A percentile compares a stretch with the other conserved stretches of the same genome.
Evolutionary conservation across 192 early-diverging fungal species (phyloP).

Genomic region (Thoreauomyces humboldtii): DNA sequence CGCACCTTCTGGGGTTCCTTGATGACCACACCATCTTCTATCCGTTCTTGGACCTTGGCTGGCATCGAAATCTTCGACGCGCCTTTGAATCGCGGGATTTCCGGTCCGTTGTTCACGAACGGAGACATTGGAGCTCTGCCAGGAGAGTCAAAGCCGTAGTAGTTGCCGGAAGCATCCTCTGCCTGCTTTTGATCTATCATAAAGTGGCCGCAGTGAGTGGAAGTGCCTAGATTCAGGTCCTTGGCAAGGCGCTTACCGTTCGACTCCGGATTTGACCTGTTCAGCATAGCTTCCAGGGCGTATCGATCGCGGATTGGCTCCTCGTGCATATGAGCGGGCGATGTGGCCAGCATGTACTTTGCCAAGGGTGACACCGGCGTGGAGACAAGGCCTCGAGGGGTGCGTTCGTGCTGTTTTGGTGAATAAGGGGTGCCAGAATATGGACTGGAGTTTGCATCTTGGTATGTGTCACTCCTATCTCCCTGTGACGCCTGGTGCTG

Average conservation of each 20-base stretch:
- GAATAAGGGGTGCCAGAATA: neutral
- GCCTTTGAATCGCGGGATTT: constrained; percentile 14
- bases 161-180: neutral
- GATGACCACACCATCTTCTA: constrained; percentile 31
- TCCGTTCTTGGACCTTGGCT: constrained; percentile 17
- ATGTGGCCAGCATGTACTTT: constrained; percentile 17
- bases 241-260: too few relatives aligned
- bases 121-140: too few relatives aligned
- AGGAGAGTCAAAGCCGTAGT: too few relatives aligned
- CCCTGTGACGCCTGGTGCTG: neutral
- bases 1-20: constrained; percentile 30
- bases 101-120: constrained; percentile 1
- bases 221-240: too few relatives aligned
- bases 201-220: too few relatives aligned
- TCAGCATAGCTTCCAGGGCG: constrained; percentile 13
- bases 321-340: constrained; percentile 8
- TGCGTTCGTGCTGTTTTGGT: neutral
- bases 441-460: neutral
- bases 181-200: neutral
- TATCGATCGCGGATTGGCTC: constrained; percentile 17
- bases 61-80: constrained; percentile 12
- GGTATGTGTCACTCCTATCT: neutral
- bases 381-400: neutral
- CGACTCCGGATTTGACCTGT: neutral
- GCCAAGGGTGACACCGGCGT: constrained; percentile 27